phyloP scores from a whole-genome alignment of 345 rosid genomes.

The Pistacia atlantica region DNA sequence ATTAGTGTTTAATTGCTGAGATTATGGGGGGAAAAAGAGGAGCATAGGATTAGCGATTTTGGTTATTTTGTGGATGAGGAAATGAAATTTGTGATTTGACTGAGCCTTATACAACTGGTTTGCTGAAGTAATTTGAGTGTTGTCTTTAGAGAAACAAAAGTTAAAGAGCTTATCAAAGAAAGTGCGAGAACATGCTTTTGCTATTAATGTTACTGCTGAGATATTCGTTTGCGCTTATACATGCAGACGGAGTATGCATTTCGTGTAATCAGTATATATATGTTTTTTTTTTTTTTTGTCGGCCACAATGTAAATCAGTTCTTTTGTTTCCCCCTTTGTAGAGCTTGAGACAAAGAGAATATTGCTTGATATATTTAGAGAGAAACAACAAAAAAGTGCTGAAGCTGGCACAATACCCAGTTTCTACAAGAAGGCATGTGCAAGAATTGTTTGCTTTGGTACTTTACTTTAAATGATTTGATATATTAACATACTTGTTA shows the following conservation, averaged over 20 bases:
- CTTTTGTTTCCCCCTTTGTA: slow-evolving; percentile 27
- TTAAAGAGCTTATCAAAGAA: not conserved
- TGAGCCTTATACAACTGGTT: not conserved
- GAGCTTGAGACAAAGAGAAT: slow-evolving; percentile 99
- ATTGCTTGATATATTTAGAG: slow-evolving; percentile 97
- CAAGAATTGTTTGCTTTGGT: slow-evolving; percentile 14
- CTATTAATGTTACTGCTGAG: not conserved
- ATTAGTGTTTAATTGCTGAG: not conserved
- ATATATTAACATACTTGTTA: not conserved
- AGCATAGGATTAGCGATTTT: not conserved
- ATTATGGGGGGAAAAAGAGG: not conserved
- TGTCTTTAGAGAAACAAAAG: not conserved
- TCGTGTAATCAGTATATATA: not conserved
- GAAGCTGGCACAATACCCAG: slow-evolving; percentile 90
- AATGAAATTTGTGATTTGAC: not conserved
- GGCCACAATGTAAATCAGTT: slow-evolving; percentile 4
- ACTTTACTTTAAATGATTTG: slow-evolving; percentile 10
- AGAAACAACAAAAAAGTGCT: slow-evolving; percentile 88
- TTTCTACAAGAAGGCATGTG: slow-evolving; percentile 93
- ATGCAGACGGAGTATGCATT: not conserved
- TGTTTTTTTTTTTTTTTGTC: not conserved
- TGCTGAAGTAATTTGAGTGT: not conserved
- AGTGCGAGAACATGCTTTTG: not conserved
- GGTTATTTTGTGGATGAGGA: not conserved
- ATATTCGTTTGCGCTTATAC: not conserved